A percentile compares a stretch with the other conserved stretches of the same genome.
phyloP scores from a whole-genome alignment of 495 filamentous ascomycete species.

The Hyaloscypha variabilis region DNA sequence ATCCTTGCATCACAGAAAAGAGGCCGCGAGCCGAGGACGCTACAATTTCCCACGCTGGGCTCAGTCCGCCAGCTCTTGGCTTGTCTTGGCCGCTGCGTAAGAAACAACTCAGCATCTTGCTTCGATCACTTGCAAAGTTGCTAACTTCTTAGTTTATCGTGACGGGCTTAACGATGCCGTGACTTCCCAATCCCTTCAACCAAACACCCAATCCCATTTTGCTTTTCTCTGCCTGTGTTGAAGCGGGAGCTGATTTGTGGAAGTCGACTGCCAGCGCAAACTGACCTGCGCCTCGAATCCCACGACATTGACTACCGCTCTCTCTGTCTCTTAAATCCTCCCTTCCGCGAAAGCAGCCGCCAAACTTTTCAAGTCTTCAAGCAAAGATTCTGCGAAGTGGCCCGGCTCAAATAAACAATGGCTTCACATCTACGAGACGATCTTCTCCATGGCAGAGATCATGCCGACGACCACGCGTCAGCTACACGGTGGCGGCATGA shows the following conservation, averaged over 20 bases:
- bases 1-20: conserved; percentile 4
- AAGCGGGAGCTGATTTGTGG: background rate
- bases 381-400: background rate
- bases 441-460: conserved; percentile 32
- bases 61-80: conserved; percentile 6
- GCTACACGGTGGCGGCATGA: conserved; percentile 52
- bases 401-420: conserved; percentile 25
- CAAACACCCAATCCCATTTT: background rate
- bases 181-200: background rate
- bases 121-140: background rate
- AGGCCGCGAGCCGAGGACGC: background rate
- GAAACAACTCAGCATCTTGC: background rate
- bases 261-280: background rate
- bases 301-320: background rate
- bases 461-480: conserved; percentile 50
- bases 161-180: background rate
- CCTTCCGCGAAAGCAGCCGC: background rate
- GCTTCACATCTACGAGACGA: conserved; percentile 30
- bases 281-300: background rate
- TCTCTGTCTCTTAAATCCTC: background rate
- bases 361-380: background rate
- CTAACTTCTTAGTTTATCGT: background rate
- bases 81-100: background rate
- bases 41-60: conserved; percentile 5
- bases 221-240: background rate